phyloP scores from a whole-genome alignment of 352 stramenopile genomes.

The Globisporangium acanthophoron region DNA sequence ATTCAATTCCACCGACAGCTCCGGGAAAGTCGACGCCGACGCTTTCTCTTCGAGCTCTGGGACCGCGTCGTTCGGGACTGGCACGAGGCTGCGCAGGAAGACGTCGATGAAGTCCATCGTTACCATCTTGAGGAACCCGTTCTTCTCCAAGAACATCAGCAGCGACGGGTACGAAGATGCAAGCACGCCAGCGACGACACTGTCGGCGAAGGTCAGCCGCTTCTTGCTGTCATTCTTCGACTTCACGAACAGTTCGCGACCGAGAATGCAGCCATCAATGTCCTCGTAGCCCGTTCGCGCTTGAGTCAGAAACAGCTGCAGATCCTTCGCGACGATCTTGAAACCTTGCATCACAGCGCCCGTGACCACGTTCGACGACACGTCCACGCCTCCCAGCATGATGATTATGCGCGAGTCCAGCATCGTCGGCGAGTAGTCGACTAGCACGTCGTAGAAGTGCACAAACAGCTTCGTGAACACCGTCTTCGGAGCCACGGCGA shows the following conservation, averaged over 20 bases:
- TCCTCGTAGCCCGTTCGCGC: conserved; percentile 59
- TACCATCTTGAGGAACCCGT: conserved; percentile 77
- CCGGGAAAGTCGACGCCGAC: conserved; percentile 37
- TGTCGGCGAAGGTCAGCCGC: conserved; percentile 33
- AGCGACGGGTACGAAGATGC: conserved; percentile 52
- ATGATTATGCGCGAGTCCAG: conserved; percentile 69
- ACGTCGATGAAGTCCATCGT: conserved; percentile 84
- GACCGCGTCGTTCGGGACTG: conserved; percentile 14
- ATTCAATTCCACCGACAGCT: conserved; percentile 79
- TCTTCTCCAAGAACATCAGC: conserved; percentile 76
- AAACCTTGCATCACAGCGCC: conserved; percentile 84
- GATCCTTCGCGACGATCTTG: conserved; percentile 69
- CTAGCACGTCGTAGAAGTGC: conserved; percentile 76
- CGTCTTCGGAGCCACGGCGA: conserved; percentile 68
- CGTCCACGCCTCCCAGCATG: conserved; percentile 60
- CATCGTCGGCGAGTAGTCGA: conserved; percentile 70
- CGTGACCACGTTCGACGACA: conserved; percentile 85
- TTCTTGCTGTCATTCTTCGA: conserved; percentile 29
- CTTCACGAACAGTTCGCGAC: conserved; percentile 54
- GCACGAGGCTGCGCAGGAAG: conserved; percentile 68
- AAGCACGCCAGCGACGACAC: conserved; percentile 1
- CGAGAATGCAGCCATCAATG: conserved; percentile 57
- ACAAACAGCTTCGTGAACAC: conserved; percentile 88
- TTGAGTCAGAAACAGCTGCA: conserved; percentile 71
- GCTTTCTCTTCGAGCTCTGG: conserved; percentile 26